Base-by-base conservation (phyloP, 768 basidiomycete species). In the Flagelloscypha sp. region DNA sequence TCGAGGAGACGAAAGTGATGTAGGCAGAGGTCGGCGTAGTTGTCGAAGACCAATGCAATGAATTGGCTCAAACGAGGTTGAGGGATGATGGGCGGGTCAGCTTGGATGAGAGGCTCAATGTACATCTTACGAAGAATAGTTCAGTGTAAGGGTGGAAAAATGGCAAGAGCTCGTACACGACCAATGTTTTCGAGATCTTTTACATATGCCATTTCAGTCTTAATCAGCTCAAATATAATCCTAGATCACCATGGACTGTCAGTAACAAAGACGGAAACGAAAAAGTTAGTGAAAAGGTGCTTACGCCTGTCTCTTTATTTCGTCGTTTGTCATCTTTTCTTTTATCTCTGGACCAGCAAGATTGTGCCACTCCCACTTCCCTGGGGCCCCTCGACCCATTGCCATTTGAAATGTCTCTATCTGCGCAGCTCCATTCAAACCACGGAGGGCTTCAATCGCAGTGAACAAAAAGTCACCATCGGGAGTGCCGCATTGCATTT, bases 171-270 rank as follows among this genome's bases (percentile, higher is more conserved):
- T 24, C 65, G 25, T 41, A 79, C 78, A 37, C 58, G 59, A 32
- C 79, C 74, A 24, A 81, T 70, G 24, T 69, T 72, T 48, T 77
- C 73, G 25, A 81, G 54, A 55, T 81, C 79, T 36, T 67, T 72
- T 16, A 81, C 79, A 45, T 80, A 81, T 30, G 68, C 68, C 78
- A 81, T 81, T 52, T 81, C 79, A 36, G 74, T 74, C 50, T 80
- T 74, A 48, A 81, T 81, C 29, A 81, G 55, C 56, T 81, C 79
- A 46, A 79, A 81, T 33, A 81, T 79, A 47, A 77, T 71, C 33
- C 76, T 79, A 39, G 23, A 31, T 39, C 24, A 31, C 28, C n/a
- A n/a, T 38, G 12, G n/a, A n/a, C n/a, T 21, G 22, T 41, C 38
- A 13, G 38, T 20, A n/a, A 15, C 11, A 13, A 22, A 13, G n/a